Base-by-base conservation (phyloP, 176 grass and related monocot species). In the Musa itinerans region DNA sequence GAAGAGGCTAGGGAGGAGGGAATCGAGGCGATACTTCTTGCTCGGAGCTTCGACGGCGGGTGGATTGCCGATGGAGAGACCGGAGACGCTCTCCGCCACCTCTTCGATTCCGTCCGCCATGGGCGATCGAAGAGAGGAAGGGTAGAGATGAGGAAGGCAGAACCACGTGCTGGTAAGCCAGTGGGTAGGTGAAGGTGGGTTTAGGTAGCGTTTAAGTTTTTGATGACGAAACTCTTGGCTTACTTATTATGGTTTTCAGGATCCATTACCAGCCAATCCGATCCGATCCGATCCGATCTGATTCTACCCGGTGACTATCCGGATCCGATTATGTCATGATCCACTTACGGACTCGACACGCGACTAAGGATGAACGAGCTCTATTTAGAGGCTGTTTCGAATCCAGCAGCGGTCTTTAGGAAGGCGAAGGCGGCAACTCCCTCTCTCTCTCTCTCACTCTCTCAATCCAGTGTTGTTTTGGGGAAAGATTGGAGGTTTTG, bases 391-490 rank as follows among this genome's bases (percentile, higher is more conserved):
- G 2, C 17, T 61, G 1, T 58, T 61, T 61, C 17, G 10, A 50
- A 48, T 8, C 2, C 17, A 9, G 34, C 67, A 20, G 29, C 9
- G 68, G 51, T 70, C 20, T 15, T 11, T 34, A 70, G 17, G 19
- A 70, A 69, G 11, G 48, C 9, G 17, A 70, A 70, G 68, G 68
- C 43, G 68, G 68, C 68, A 70, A 70, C 15, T 70, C 48, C n/a
- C 68, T 61, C 16, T 15, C 57, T 61, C 57, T 61, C 21, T 20
- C 61, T 63, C 26, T 2, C n/a, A 13, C 6, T 1, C 17, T 17
- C 22, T 25, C 10, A 11, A 27, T 27, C 21, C 34, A 43, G 34
- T 65, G 11, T 65, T 27, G 9, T 26, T 9, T 25, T 43, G 34
- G 34, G 34, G 34, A 43, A 43, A 43, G 3, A 43, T 43, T 43